phyloP scores from a whole-genome alignment of 75 land plant genomes.

The Adiantum capillusveneris region DNA sequence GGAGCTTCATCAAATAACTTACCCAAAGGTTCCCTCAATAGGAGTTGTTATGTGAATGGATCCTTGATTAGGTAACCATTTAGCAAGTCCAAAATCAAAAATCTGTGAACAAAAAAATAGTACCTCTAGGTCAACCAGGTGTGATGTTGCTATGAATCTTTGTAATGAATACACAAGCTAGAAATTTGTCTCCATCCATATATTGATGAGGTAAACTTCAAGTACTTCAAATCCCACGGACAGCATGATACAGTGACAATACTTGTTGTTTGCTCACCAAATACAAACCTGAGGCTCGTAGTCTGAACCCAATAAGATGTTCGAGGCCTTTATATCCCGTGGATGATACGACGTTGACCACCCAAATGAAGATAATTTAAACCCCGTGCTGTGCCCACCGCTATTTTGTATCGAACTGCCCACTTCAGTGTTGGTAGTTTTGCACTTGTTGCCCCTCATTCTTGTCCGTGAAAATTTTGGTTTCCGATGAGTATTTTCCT shows the following conservation, averaged over 20 bases:
- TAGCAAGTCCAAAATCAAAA: conserved; percentile 32
- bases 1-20: no score
- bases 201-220: no score
- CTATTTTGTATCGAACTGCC: conserved; percentile 61
- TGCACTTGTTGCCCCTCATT: no score
- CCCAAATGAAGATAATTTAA: conserved; percentile 74
- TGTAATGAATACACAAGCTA: no score
- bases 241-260: neutral
- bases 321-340: conserved; percentile 87
- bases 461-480: no score
- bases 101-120: conserved; percentile 9
- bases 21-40: conserved; percentile 32
- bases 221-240: no score
- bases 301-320: conserved; percentile 64
- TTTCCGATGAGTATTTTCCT: no score
- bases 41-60: conserved; percentile 12
- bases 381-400: conserved; percentile 68
- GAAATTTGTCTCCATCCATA: no score
- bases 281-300: conserved; percentile 74
- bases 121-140: no score
- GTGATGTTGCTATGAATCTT: no score
- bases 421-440: conserved; percentile 31
- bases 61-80: conserved; percentile 22
- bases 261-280: no score
- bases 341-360: conserved; percentile 71